Evolutionary conservation across 495 filamentous ascomycete genomes (phyloP).

Genomic region (Beverwykella pulmonaria): DNA sequence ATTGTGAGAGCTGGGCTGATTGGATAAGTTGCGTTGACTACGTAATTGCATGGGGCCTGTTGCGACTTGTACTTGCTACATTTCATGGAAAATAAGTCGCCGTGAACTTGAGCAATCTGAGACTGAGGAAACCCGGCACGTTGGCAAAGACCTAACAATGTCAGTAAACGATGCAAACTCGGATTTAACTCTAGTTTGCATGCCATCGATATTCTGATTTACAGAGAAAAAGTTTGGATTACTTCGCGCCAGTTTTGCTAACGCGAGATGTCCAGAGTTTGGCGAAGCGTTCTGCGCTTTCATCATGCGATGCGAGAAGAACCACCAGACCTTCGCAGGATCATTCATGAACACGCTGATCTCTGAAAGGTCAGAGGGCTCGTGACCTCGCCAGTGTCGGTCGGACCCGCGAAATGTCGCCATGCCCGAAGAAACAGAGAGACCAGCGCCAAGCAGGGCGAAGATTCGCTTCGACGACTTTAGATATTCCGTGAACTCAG

Average conservation of each 20-base stretch:
- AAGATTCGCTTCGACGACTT: conserved; percentile 21
- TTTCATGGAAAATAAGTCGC: conserved; percentile 24
- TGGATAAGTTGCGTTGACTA: background rate
- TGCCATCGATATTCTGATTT: conserved; percentile 32
- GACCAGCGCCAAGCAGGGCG: conserved; percentile 30
- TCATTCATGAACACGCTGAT: conserved; percentile 21
- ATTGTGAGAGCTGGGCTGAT: background rate
- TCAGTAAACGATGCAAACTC: background rate
- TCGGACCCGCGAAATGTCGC: conserved; percentile 31
- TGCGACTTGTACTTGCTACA: conserved; percentile 9
- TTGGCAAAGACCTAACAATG: background rate
- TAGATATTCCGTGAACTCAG: conserved; percentile 9
- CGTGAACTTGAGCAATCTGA: conserved; percentile 23
- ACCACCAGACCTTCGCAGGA: conserved; percentile 30
- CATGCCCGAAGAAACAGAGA: conserved; percentile 33
- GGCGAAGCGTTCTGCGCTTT: conserved; percentile 25
- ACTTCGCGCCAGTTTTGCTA: conserved; percentile 20
- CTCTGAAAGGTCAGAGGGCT: conserved; percentile 17
- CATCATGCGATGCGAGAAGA: conserved; percentile 23
- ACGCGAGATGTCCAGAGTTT: conserved; percentile 23
- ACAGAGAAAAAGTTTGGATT: conserved; percentile 18
- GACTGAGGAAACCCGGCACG: conserved; percentile 17
- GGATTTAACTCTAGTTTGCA: background rate
- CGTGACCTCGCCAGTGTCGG: conserved; percentile 21
- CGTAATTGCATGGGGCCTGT: background rate